These are phyloP conservation scores for Populus hybrid DNA, from an alignment of 441 rosid genomes.

Conservation along the genomic window DNA sequence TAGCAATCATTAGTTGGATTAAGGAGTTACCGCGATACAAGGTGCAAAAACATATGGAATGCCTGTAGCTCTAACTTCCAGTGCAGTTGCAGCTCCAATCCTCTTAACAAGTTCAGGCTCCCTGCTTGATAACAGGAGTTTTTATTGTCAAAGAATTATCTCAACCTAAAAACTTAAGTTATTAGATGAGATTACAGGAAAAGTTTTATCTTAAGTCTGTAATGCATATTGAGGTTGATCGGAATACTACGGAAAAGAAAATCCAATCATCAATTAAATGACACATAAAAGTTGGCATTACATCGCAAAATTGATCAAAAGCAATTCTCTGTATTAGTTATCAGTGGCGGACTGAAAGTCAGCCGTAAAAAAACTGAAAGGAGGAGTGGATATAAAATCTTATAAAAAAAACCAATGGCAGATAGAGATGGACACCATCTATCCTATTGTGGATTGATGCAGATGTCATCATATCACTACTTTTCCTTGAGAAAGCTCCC, in stretches of 20 bases:
- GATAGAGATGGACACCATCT: neutral
- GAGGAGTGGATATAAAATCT: neutral
- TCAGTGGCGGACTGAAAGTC: neutral
- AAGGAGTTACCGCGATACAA: constrained; percentile 51
- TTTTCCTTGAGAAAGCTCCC: neutral
- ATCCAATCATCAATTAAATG: neutral
- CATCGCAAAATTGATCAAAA: neutral
- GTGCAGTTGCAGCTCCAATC: constrained; percentile 71
- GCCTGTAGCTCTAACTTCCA: constrained; percentile 72
- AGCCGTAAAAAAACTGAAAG: neutral
- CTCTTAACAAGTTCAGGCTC: constrained; percentile 54
- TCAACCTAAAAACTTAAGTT: too few species aligned
- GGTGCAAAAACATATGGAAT: constrained; percentile 68
- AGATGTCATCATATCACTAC: neutral
- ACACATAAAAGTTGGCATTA: neutral
- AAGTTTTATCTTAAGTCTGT: too few species aligned
- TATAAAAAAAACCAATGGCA: neutral
- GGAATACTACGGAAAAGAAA: neutral
- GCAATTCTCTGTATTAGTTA: neutral
- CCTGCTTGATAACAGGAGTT: constrained; percentile 22
- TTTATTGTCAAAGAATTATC: neutral
- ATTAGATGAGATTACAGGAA: too few species aligned
- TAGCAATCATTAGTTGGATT: neutral
- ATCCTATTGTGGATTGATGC: neutral
- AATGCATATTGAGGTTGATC: neutral